Conservation (phyloP, 2,329 filamentous ascomycete species). For the Fusarium luffae region DNA sequence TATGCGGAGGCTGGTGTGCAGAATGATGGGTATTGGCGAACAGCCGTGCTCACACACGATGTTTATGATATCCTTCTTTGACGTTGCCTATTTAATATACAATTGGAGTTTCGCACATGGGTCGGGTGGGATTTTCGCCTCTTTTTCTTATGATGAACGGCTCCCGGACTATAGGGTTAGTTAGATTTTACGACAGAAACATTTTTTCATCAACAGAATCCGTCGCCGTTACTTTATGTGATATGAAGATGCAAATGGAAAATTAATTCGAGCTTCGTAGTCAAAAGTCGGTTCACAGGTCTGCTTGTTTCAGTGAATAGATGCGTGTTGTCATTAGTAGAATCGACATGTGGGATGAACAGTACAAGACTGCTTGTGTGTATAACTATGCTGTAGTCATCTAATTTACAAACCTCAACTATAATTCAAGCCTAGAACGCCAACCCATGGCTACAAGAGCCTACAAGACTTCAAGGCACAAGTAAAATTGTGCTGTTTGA, state of each 20-base stretch:
- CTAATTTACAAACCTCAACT: background rate
- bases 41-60: background rate
- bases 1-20: background rate
- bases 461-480: background rate
- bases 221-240: too few species aligned
- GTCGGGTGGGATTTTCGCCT: constrained; percentile 1
- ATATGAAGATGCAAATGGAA: background rate
- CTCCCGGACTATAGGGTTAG: constrained; percentile 1
- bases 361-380: background rate
- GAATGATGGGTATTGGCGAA: background rate
- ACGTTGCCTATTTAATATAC: constrained; percentile 7
- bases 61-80: background rate
- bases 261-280: too few species aligned
- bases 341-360: background rate
- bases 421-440: constrained; percentile 25
- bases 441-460: constrained; percentile 4
- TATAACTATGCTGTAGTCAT: background rate
- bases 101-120: constrained; percentile 30
- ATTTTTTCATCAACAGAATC: too few species aligned
- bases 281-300: too few species aligned
- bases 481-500: constrained; percentile 3
- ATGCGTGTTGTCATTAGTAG: background rate
- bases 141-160: constrained; percentile 9
- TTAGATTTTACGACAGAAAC: background rate
- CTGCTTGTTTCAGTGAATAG: background rate